Conservation (phyloP, 1,284 basidiomycete genomes). For the Cryptococcus sp. region DNA sequence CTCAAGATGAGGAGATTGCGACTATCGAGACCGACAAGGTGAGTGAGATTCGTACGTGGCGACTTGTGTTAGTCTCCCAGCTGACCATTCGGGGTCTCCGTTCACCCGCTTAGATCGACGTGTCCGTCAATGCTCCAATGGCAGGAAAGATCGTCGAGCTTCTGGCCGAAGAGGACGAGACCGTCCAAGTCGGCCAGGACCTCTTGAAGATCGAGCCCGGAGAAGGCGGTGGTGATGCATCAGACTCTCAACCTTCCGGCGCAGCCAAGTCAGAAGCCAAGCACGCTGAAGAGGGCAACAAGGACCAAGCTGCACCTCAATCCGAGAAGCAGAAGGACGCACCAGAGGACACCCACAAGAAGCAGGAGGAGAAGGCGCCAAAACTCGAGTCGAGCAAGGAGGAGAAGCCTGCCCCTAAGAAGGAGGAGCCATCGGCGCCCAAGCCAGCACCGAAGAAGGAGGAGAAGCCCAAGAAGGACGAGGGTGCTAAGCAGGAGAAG, state of each 20-base stretch:
- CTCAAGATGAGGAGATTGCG: constrained; percentile 92
- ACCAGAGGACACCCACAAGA: constrained; percentile 52
- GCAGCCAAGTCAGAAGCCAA: constrained; percentile 53
- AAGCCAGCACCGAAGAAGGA: constrained; percentile 48
- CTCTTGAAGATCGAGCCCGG: constrained; percentile 89
- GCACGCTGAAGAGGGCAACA: constrained; percentile 52
- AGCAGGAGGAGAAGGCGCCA: constrained; percentile 56
- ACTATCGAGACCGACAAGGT: constrained; percentile 99
- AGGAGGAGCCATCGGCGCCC: constrained; percentile 47
- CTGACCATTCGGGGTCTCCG: constrained; percentile 8
- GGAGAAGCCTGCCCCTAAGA: constrained; percentile 55
- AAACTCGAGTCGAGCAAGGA: constrained; percentile 58
- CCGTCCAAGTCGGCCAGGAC: constrained; percentile 92
- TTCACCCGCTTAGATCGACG: constrained; percentile 73
- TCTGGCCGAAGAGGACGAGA: constrained; percentile 88
- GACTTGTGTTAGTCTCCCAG: constrained; percentile 5
- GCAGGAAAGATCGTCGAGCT: constrained; percentile 86
- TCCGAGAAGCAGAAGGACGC: constrained; percentile 53
- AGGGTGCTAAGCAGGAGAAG: constrained; percentile 27
- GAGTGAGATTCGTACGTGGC: constrained; percentile 16
- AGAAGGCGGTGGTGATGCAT: constrained; percentile 60
- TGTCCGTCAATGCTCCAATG: constrained; percentile 90
- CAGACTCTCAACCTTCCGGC: constrained; percentile 30
- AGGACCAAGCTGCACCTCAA: constrained; percentile 52
- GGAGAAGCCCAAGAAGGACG: constrained; percentile 39